Evolutionary conservation across 192 early-diverging fungal species (phyloP).

Genomic region (Funneliformis mosseae): DNA sequence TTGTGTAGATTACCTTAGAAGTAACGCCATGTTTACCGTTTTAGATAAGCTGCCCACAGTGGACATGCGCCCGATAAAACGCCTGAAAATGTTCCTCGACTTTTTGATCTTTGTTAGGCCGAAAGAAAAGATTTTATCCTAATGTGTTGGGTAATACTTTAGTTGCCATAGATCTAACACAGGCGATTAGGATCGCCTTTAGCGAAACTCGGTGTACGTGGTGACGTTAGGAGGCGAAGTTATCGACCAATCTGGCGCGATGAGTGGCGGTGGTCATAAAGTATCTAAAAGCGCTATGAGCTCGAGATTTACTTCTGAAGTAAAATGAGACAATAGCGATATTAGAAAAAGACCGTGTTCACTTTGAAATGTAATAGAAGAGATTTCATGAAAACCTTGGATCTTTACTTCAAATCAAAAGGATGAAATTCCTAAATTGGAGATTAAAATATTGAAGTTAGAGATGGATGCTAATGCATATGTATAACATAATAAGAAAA

Average conservation of each 20-base stretch:
- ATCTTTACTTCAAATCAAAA: slow-evolving; percentile 49
- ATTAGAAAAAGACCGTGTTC: slow-evolving; percentile 62
- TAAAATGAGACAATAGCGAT: slow-evolving; percentile 55
- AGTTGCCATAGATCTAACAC: slow-evolving; percentile 78
- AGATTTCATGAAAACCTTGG: slow-evolving; percentile 50
- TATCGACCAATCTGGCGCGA: slow-evolving; percentile 90
- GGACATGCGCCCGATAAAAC: slow-evolving; percentile 59
- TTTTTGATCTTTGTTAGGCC: slow-evolving; percentile 90
- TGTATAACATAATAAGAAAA: no score
- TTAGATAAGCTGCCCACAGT: slow-evolving; percentile 72
- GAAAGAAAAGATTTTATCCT: slow-evolving; percentile 68
- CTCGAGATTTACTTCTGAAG: slow-evolving; percentile 41
- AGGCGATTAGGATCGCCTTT: slow-evolving; percentile 89
- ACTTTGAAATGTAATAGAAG: slow-evolving; percentile 56
- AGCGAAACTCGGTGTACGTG: slow-evolving; percentile 77
- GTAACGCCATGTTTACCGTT: slow-evolving; percentile 82
- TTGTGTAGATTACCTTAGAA: slow-evolving; percentile 87
- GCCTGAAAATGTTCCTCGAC: slow-evolving; percentile 77
- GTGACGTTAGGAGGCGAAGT: slow-evolving; percentile 86
- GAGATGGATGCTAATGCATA: slow-evolving; percentile 72
- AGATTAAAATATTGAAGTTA: slow-evolving; percentile 65
- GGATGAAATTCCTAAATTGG: slow-evolving; percentile 55
- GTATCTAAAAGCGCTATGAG: slow-evolving; percentile 51
- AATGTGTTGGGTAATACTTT: slow-evolving; percentile 84
- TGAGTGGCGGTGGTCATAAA: slow-evolving; percentile 88